A percentile compares a stretch with the other conserved stretches of the same genome.
phyloP scores from a whole-genome alignment of 352 stramenopile genomes.

The Pythium pectinolyticum region DNA sequence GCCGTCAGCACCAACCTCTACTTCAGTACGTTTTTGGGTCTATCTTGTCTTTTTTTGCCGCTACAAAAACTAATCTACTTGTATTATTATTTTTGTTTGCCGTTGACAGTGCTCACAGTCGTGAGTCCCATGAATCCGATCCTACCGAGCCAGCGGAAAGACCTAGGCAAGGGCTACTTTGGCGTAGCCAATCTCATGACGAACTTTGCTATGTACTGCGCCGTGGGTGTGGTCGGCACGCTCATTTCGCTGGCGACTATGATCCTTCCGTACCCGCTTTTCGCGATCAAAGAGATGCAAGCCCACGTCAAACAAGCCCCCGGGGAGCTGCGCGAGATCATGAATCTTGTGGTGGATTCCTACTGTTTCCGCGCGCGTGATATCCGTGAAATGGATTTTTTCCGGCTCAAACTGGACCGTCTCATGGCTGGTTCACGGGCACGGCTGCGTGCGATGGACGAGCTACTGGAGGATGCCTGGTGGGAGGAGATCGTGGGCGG shows the following conservation, averaged over 20 bases:
- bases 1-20: conserved; percentile 75
- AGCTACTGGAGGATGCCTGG: conserved; percentile 61
- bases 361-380: conserved; percentile 79
- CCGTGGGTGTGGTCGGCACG: conserved; percentile 59
- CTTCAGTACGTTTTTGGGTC: conserved; percentile 51
- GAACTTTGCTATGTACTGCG: conserved; percentile 68
- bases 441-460: conserved; percentile 48
- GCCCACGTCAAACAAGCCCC: conserved; percentile 48
- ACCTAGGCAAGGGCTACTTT: conserved; percentile 46
- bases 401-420: conserved; percentile 52
- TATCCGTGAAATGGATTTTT: conserved; percentile 77
- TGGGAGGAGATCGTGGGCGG: conserved; percentile 75
- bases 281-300: conserved; percentile 59
- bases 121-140: conserved; percentile 70
- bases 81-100: too few species aligned
- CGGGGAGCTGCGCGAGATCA: conserved; percentile 64
- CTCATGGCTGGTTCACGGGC: conserved; percentile 36
- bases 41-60: not conserved
- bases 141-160: conserved; percentile 45
- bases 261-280: conserved; percentile 63
- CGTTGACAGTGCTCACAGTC: conserved; percentile 61
- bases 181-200: conserved; percentile 55
- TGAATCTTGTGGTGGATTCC: conserved; percentile 79
- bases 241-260: conserved; percentile 71
- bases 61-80: not conserved